Base-by-base conservation (phyloP, 768 basidiomycete species). In the Neoboletus magnificus region DNA sequence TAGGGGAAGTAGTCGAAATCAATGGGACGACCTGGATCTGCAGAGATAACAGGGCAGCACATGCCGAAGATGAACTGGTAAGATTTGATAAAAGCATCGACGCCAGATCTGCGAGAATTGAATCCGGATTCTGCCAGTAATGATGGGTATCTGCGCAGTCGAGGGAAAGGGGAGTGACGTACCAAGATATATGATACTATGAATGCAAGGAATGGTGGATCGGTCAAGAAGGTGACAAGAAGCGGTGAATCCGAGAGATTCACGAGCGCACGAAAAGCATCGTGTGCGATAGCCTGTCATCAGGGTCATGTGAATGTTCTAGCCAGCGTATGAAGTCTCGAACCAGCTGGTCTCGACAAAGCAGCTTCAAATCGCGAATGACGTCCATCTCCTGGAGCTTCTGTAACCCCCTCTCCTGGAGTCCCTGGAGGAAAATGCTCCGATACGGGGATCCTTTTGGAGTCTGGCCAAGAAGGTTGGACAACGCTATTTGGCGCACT, bases 61-160 rank as follows among this genome's bases (percentile, higher is more conserved):
- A 87, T 50, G 89, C 81, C 0, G 80, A 72, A 2, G 89, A 78
- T 42, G 90, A 85, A 5, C 89, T 81, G 10, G 93, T 90, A 33
- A 97, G 75, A 74, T 98, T 98, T n/a, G 94, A 96, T 11, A 98
- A 80, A 1, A 98, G 78, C 96, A 98, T 98, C n/a, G 92, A 82
- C 4, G 94, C 93, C 20, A 98, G 83, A 76, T 98, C 95, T 33
- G 93, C 93, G 27, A 98, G 86, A 54, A 88, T 84, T 11, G 95
- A 85, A 57, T 88, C 83, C n/a, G 91, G 88, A 71, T 93, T 89
- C 94, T 98, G 62, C 10, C 39, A 23, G 27, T 22, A 27, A 54
- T 53, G 55, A 56, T 56, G 48, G 11, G 33, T 58, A 61, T 53
- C 48, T 54, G 48, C 33, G 22, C 20, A 42, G 43, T 42, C 12